phyloP scores from a whole-genome alignment of 768 basidiomycete genomes.

The Boletus bicolor region DNA sequence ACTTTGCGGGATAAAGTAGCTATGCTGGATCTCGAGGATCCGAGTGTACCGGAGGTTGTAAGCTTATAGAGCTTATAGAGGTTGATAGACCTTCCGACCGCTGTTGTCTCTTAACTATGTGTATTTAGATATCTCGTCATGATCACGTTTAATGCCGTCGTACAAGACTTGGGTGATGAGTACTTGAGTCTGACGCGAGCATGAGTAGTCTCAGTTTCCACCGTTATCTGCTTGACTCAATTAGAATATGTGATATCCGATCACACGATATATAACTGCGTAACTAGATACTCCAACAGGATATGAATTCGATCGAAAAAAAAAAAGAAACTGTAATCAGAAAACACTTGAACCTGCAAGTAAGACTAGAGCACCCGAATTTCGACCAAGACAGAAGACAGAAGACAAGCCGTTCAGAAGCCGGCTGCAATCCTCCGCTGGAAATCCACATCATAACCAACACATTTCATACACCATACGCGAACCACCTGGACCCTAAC shows the following conservation, averaged over 20 bases:
- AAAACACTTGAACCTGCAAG: background rate
- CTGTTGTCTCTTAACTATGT: constrained; percentile 21
- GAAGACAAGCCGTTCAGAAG: background rate
- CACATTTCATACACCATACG: constrained; percentile 9
- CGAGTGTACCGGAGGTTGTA: constrained; percentile 14
- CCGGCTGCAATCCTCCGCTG: constrained; percentile 6
- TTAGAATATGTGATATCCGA: background rate
- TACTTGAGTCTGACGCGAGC: background rate
- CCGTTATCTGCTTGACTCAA: background rate
- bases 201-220: background rate
- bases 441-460: constrained; percentile 13
- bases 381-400: background rate
- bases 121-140: constrained; percentile 19
- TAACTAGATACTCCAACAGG: no score
- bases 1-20: constrained; percentile 27
- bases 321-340: no score
- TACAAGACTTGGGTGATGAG: background rate
- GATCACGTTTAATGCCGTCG: constrained; percentile 4
- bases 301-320: no score
- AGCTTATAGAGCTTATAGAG: constrained; percentile 12
- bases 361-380: background rate
- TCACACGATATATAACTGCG: no score
- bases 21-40: constrained; percentile 28
- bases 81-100: background rate
- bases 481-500: background rate